These are phyloP conservation scores for Mycotypha africana DNA, from an alignment of 371 early-diverging fungal genomes.

Conservation along the genomic window DNA sequence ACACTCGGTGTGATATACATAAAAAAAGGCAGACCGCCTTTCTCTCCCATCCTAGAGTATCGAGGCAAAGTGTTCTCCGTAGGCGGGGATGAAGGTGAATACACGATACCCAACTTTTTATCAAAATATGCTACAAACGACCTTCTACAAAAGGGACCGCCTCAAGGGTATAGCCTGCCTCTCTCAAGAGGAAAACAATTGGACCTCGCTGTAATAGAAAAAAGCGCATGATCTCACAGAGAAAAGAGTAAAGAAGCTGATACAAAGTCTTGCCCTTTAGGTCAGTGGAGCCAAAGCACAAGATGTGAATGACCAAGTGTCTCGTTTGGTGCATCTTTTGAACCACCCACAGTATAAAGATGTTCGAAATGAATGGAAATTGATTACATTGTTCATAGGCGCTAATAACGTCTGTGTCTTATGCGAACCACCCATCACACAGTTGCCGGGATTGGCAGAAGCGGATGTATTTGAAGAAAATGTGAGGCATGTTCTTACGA, in stretches of 20 bases:
- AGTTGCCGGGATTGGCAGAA: slow-evolving; percentile 33
- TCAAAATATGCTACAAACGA: slow-evolving; percentile 31
- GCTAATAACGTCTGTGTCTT: slow-evolving; percentile 64
- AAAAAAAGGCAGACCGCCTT: slow-evolving; percentile 41
- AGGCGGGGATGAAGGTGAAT: slow-evolving; percentile 54
- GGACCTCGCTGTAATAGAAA: slow-evolving; percentile 54
- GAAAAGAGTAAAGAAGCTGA: too few relatives aligned
- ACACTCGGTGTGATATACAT: not conserved
- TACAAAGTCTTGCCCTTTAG: too few relatives aligned
- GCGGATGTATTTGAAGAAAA: slow-evolving; percentile 46
- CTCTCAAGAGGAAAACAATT: slow-evolving; percentile 51
- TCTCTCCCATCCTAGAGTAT: slow-evolving; percentile 49
- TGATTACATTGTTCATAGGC: slow-evolving; percentile 64
- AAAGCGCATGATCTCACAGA: not conserved
- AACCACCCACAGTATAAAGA: slow-evolving; percentile 13
- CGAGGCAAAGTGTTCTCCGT: slow-evolving; percentile 62
- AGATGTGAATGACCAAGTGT: slow-evolving; percentile 26
- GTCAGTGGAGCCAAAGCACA: slow-evolving; percentile 54
- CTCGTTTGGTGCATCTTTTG: slow-evolving; percentile 18
- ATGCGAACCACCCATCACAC: slow-evolving; percentile 36
- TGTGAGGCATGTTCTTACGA: slow-evolving; percentile 29
- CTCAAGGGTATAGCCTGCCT: slow-evolving; percentile 49
- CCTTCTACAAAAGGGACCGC: slow-evolving; percentile 37
- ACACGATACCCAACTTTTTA: slow-evolving; percentile 58
- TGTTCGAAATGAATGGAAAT: slow-evolving; percentile 53